Percentiles rank a stretch among this genome's conserved stretches.
phyloP scores from a whole-genome alignment of 2,329 filamentous ascomycete genomes.

The Penicillium sp. region DNA sequence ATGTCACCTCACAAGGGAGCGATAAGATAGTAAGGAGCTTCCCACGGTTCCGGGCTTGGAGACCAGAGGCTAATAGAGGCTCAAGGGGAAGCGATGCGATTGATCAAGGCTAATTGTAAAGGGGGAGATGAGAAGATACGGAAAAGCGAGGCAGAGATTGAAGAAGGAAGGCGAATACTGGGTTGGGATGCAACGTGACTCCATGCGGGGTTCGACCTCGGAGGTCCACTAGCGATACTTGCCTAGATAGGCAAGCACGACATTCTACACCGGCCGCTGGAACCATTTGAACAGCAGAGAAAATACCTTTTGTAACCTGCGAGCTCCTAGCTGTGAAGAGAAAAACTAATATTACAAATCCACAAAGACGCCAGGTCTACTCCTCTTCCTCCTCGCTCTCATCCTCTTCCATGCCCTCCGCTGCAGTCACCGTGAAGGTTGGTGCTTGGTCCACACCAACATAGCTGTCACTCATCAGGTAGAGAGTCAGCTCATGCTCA shows the following conservation, averaged over 20 bases:
- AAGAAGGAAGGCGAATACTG: conserved; percentile 4
- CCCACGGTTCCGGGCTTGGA: no score
- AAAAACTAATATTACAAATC: conserved; percentile 22
- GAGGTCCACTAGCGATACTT: neutral
- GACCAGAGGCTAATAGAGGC: conserved; percentile 2
- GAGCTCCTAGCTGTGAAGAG: conserved; percentile 2
- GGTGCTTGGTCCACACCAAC: conserved; percentile 96
- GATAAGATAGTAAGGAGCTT: conserved; percentile 20
- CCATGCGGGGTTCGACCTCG: conserved; percentile 18
- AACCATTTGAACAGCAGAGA: conserved; percentile 8
- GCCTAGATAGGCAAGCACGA: neutral
- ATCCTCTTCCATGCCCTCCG: conserved; percentile 93
- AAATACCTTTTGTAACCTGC: conserved; percentile 16
- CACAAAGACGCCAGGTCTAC: conserved; percentile 18
- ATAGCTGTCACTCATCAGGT: conserved; percentile 96
- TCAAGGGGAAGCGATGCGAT: neutral
- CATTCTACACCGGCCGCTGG: no score
- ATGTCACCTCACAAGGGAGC: conserved; percentile 29
- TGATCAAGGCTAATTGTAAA: neutral
- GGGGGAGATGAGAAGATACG: neutral
- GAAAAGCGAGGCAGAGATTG: neutral
- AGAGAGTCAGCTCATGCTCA: conserved; percentile 82
- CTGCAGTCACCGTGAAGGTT: conserved; percentile 77
- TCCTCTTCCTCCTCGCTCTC: conserved; percentile 77
- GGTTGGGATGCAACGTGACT: conserved; percentile 13